These are phyloP conservation scores for Monotropa hypopitys DNA, from an alignment of 179 eudicot genomes.

Conservation along the genomic window DNA sequence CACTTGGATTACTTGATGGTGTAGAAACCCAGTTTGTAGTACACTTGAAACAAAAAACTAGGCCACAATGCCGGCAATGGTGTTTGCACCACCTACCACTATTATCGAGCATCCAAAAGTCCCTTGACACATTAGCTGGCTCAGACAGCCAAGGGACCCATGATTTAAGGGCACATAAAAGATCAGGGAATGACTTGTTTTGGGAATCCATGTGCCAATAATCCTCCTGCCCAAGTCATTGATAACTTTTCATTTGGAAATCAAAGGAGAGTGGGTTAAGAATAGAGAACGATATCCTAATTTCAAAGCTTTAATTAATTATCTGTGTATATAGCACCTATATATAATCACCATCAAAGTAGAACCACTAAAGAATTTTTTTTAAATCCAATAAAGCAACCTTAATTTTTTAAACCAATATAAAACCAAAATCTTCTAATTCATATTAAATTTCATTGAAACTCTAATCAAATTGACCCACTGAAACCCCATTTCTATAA, in stretches of 20 bases:
- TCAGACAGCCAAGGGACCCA: slow-evolving; percentile 72
- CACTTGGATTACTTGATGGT: slow-evolving; percentile 24
- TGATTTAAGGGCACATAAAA: slow-evolving; percentile 43
- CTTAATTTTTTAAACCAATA: background rate
- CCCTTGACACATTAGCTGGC: slow-evolving; percentile 67
- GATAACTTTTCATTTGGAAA: slow-evolving; percentile 44
- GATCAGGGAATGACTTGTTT: slow-evolving; percentile 33
- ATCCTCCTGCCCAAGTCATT: slow-evolving; percentile 59
- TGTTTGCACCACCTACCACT: slow-evolving; percentile 94
- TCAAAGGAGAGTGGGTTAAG: background rate
- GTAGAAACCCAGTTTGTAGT: slow-evolving; percentile 70
- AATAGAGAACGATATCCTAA: background rate
- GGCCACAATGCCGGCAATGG: slow-evolving; percentile 90
- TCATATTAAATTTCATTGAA: background rate
- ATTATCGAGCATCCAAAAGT: slow-evolving; percentile 98
- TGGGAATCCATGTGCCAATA: slow-evolving; percentile 54
- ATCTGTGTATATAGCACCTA: background rate
- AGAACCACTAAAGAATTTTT: background rate
- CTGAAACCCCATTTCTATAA: background rate
- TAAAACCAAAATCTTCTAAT: background rate
- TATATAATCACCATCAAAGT: background rate
- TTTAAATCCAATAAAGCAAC: background rate
- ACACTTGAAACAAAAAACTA: slow-evolving; percentile 83
- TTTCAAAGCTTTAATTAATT: background rate
- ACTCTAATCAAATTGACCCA: background rate